phyloP scores from a whole-genome alignment of 257 asterid species.

The Jasminum sambac region DNA sequence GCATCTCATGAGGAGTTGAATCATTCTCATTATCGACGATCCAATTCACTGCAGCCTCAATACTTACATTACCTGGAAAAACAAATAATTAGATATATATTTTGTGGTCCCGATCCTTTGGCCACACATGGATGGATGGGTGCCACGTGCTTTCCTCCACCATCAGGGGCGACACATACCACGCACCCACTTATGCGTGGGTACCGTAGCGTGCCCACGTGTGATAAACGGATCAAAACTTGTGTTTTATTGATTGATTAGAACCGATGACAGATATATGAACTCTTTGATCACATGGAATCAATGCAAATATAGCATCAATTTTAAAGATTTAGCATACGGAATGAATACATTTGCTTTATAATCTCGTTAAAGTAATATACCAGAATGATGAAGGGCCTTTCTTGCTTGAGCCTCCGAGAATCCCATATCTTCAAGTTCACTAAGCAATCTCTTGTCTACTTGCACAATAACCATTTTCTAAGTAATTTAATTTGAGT shows the following conservation, averaged over 20 bases:
- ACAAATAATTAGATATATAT: not conserved
- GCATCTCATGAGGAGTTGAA: conserved; percentile 37
- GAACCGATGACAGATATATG: not conserved
- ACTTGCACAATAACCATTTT: conserved; percentile 46
- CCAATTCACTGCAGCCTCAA: conserved; percentile 77
- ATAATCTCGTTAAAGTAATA: conserved; percentile 1
- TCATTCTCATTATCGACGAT: conserved; percentile 56
- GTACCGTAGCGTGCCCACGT: too few relatives aligned
- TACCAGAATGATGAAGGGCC: conserved; percentile 68
- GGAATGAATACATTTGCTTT: not conserved
- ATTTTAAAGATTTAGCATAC: not conserved
- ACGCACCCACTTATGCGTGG: too few relatives aligned
- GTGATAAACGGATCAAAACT: too few relatives aligned
- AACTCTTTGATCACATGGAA: not conserved
- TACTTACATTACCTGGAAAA: conserved; percentile 60
- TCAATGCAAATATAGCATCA: not conserved
- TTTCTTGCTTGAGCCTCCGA: conserved; percentile 47
- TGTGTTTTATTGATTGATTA: too few relatives aligned
- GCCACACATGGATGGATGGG: too few relatives aligned
- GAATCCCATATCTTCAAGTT: conserved; percentile 76
- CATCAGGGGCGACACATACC: too few relatives aligned
- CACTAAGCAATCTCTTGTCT: conserved; percentile 48
- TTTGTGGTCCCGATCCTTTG: too few relatives aligned
- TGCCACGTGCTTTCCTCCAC: too few relatives aligned
- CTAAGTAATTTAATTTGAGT: conserved; percentile 2